These are phyloP conservation scores for Mycena epipterygia DNA, from an alignment of 768 basidiomycete genomes.

Conservation along the genomic window DNA sequence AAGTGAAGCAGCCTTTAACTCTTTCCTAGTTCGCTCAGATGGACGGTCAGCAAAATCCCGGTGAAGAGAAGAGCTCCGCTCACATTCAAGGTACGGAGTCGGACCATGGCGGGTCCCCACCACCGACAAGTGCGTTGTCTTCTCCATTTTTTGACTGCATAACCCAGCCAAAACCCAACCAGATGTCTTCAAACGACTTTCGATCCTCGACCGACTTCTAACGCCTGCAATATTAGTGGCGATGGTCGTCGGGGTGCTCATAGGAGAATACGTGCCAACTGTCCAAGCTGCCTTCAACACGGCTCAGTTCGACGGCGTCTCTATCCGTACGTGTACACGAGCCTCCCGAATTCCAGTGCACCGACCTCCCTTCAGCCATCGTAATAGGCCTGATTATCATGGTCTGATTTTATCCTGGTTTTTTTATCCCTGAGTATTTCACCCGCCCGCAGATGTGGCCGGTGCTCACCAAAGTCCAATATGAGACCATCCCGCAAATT, in stretches of 20 bases:
- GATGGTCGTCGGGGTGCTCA: slow-evolving; percentile 83
- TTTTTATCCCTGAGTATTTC: background rate
- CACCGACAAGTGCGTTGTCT: background rate
- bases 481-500: slow-evolving; percentile 74
- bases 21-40: background rate
- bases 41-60: background rate
- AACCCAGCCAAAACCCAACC: background rate
- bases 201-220: slow-evolving; percentile 70
- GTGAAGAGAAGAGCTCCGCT: background rate
- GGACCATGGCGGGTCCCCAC: background rate
- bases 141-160: background rate
- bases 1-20: background rate
- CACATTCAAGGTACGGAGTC: background rate
- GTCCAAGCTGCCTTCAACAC: slow-evolving; percentile 76
- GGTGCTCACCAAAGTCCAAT: slow-evolving; percentile 80
- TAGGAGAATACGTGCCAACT: slow-evolving; percentile 75
- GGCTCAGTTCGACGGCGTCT: slow-evolving; percentile 76
- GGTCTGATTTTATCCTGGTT: slow-evolving; percentile 33
- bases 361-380: slow-evolving; percentile 64
- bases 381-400: slow-evolving; percentile 86
- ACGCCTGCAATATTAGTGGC: slow-evolving; percentile 75
- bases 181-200: slow-evolving; percentile 58
- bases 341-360: background rate
- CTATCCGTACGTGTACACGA: slow-evolving; percentile 71
- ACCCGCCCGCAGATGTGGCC: slow-evolving; percentile 79